Base-by-base conservation (phyloP, 225 moss, liverwort and hornwort species). In the Polytrichum formosum region DNA sequence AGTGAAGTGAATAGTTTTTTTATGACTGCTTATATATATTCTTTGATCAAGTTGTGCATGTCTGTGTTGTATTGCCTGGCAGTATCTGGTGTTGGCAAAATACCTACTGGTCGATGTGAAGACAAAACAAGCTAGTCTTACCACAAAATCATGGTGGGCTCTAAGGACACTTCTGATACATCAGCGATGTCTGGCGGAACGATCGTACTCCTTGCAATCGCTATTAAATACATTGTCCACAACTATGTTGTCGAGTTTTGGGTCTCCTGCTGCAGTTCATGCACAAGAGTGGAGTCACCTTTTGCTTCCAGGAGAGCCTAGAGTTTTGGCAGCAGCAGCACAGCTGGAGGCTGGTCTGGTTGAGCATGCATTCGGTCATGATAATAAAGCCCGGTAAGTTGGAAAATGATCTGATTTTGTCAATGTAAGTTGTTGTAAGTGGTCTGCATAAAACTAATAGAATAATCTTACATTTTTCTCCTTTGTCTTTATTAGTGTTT, bases 11-110 rank as follows among this genome's bases (percentile, higher is more conserved):
- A 13, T 10, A 13, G 37, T 37, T 10, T 37, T 2, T 37, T 2
- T 10, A 10, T 37, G 37, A 13, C 13, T 37, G 13, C 37, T 37
- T 37, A 37, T 13, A 37, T 37, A 13, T 13, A 13, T 3, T 13
- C 13, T 37, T 37, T 66, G 62, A 1, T 16, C 25, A 30, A 18
- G 56, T 72, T 54, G 67, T 66, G 53, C 56, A 69, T 55, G 67
- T 76, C 70, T 71, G 73, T 79, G 74, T 35, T 64, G 65, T 65
- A 53, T 71, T 68, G 54, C 61, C 77, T 81, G 87, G 93, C 93
- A 98, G 98, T 94, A 92, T 86, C 86, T 94, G 72, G 84, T 98
- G 72, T 69, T 98, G 80, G 89, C 93, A 74, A 92, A 92, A 72
- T 82, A 88, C 72, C 78, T 94, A 73, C 71, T 98, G 72, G 87